Evolutionary conservation across 768 basidiomycete species (phyloP).

Genomic region (Russula abietina): DNA sequence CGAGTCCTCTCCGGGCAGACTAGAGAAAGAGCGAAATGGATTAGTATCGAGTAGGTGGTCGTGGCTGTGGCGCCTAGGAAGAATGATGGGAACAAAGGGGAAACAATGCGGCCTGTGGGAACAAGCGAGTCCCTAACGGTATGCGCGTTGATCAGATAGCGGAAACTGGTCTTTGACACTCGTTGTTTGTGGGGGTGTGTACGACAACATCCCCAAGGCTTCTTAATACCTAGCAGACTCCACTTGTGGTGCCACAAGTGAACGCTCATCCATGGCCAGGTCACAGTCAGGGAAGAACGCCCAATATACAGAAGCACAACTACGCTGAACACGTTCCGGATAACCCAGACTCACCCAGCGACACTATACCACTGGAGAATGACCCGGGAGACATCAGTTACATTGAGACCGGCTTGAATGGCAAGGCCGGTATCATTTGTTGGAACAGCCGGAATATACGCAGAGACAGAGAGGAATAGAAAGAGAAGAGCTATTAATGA

Average conservation of each 20-base stretch:
- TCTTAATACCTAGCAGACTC: not conserved
- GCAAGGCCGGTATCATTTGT: constrained; percentile 55
- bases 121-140: not conserved
- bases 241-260: not conserved
- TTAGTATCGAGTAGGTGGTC: not conserved
- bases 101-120: not conserved
- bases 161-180: not conserved
- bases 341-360: constrained; percentile 24
- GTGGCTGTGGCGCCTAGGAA: not conserved
- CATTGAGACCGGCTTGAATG: constrained; percentile 42
- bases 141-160: not conserved
- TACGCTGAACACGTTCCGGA: not conserved
- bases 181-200: too few species aligned
- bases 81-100: not conserved
- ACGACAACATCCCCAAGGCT: not conserved
- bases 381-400: constrained; percentile 53
- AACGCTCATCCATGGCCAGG: not conserved
- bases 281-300: not conserved
- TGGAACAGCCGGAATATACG: constrained; percentile 67
- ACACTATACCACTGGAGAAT: constrained; percentile 56
- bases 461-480: constrained; percentile 27
- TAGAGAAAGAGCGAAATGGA: constrained; percentile 9
- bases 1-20: constrained; percentile 40
- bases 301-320: not conserved
- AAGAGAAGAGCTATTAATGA: constrained; percentile 4